phyloP scores from a whole-genome alignment of 176 grass and related monocot species.

The Microstegium vimineum region DNA sequence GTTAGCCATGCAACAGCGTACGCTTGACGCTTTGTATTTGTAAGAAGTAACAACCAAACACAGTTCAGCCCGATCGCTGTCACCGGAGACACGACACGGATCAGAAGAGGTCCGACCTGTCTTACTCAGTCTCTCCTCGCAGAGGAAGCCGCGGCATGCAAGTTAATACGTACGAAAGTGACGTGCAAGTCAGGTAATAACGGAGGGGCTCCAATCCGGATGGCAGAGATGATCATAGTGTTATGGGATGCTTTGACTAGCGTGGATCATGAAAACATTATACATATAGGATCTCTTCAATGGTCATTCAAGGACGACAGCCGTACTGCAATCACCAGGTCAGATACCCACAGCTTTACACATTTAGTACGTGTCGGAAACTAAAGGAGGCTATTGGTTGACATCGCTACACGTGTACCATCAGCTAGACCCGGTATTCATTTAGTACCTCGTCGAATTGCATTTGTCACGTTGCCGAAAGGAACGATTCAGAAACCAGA shows the following conservation, averaged over 20 bases:
- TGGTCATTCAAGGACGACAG: neutral
- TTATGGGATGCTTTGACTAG: conserved; percentile 16
- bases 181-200: conserved; percentile 7
- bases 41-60: too few relatives aligned
- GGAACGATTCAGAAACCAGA: neutral
- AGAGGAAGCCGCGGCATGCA: neutral
- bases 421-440: neutral
- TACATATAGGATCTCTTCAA: conserved; percentile 14
- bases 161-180: conserved; percentile 16
- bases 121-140: neutral
- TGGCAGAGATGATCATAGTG: neutral
- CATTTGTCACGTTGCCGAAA: neutral
- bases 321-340: neutral
- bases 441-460: neutral
- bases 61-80: neutral
- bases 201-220: neutral
- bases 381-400: neutral
- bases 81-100: neutral
- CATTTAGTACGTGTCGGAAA: neutral
- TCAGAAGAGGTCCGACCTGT: neutral
- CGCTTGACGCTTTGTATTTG: too few relatives aligned
- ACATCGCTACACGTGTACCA: too few relatives aligned
- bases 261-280: neutral
- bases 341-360: too few relatives aligned
- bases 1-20: neutral